A percentile compares a stretch with the other conserved stretches of the same genome.
phyloP scores from a whole-genome alignment of 2,329 filamentous ascomycete species.

The Aspergillus sp. region DNA sequence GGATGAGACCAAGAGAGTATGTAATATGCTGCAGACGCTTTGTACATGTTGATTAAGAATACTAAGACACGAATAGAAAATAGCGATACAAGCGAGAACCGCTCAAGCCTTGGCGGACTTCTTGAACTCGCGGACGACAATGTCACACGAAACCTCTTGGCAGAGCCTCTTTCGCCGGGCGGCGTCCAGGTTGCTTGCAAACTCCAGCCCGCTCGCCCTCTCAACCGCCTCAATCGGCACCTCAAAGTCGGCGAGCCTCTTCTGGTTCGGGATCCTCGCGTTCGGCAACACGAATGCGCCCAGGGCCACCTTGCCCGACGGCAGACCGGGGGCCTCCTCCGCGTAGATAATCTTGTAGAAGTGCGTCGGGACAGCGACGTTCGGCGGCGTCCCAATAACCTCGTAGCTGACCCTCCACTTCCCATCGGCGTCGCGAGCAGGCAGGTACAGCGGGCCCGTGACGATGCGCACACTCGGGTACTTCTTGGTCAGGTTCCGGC shows the following conservation, averaged over 20 bases:
- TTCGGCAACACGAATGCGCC: constrained; percentile 97
- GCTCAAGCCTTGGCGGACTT: constrained; percentile 32
- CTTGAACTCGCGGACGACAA: constrained; percentile 80
- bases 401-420: constrained; percentile 98
- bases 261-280: constrained; percentile 82
- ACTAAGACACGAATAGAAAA: background rate
- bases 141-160: constrained; percentile 79
- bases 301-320: constrained; percentile 76
- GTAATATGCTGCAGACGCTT: background rate
- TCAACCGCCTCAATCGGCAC: constrained; percentile 92
- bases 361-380: constrained; percentile 94
- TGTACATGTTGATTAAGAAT: background rate
- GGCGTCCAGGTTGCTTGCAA: constrained; percentile 76
- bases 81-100: background rate
- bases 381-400: constrained; percentile 90
- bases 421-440: constrained; percentile 81
- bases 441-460: constrained; percentile 91
- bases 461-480: constrained; percentile 91
- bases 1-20: background rate
- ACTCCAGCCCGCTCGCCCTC: constrained; percentile 88
- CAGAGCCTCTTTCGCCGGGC: constrained; percentile 79
- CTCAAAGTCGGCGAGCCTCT: constrained; percentile 88
- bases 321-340: constrained; percentile 70
- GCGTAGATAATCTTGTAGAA: constrained; percentile 99
- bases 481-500: constrained; percentile 74